Evolutionary conservation across 352 stramenopile species (phyloP), one percentile per base, ranked within the genome.

Genomic region (Lagenidium sp.): DNA sequence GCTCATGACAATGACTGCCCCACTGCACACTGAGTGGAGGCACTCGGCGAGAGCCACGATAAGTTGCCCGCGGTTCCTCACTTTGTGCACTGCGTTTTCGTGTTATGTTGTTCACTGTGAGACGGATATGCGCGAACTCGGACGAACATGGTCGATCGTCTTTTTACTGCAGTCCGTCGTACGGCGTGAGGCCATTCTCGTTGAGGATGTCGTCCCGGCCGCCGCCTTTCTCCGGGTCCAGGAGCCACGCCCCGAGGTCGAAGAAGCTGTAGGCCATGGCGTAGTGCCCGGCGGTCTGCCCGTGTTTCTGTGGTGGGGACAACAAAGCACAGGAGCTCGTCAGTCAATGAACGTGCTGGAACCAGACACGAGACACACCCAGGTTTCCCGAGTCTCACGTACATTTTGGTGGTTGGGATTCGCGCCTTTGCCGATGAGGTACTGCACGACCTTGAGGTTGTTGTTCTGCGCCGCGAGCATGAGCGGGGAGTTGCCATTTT

Each of bases 221-320:
- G 60, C 91, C 61, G 50, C 91, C 65, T 71, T 93, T 86, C 12
- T 86, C 73, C 0, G 77, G 77, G 25, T 92, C 78, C 45, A 97
- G 68, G 13, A 97, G 65, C 67, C 82, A 96, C 63, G 94, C 88
- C 24, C 80, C 85, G 16, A 97, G 50, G 58, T 97, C 91, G 51
- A 89, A 89, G 60, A 89, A 89, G 61, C 67, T 89, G 65, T 94
- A 96, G 13, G 80, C 73, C 76, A 97, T 93, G 21, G 91, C 91
- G 60, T 95, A 97, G 55, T 97, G 90, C 29, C 95, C 75, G 0
- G 88, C 68, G 1, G 90, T 97, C 53, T 97, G 94, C 22, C 90
- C 91, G 34, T 76, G 61, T 61, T 73, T 82, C 70, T 83, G 41
- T 31, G 21, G 41, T 35, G 15, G 21, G 22, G 10, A 23, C 11